These are phyloP conservation scores for Pluteus cervinus DNA, from an alignment of 768 basidiomycete genomes.

Conservation along the genomic window DNA sequence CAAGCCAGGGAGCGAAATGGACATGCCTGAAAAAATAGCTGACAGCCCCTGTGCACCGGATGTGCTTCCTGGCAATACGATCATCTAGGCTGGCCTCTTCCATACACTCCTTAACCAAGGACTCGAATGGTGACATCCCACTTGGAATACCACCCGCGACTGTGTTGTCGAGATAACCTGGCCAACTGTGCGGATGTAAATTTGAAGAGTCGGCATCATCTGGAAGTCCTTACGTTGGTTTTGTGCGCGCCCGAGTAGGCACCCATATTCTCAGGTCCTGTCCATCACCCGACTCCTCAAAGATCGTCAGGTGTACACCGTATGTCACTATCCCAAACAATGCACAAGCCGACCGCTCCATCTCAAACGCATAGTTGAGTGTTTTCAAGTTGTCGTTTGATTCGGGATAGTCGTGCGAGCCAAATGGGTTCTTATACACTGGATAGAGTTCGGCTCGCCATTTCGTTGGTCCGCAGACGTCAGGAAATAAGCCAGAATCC, in stretches of 20 bases:
- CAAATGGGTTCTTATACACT: slow-evolving; percentile 67
- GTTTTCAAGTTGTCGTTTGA: slow-evolving; percentile 23
- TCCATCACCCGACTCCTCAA: slow-evolving; percentile 37
- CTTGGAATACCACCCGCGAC: slow-evolving; percentile 90
- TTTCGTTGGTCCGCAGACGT: slow-evolving; percentile 65
- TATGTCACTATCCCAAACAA: slow-evolving; percentile 89
- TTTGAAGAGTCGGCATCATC: background rate
- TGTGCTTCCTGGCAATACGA: slow-evolving; percentile 51
- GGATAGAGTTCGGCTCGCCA: slow-evolving; percentile 89
- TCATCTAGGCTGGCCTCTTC: slow-evolving; percentile 87
- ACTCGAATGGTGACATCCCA: slow-evolving; percentile 65
- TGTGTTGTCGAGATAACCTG: slow-evolving; percentile 83
- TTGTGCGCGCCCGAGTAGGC: slow-evolving; percentile 77
- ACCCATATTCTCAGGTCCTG: slow-evolving; percentile 68
- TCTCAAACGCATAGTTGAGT: slow-evolving; percentile 72
- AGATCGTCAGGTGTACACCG: slow-evolving; percentile 87
- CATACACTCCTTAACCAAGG: slow-evolving; percentile 84
- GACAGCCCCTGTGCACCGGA: slow-evolving; percentile 59
- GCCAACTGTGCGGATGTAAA: slow-evolving; percentile 47
- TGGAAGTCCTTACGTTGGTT: slow-evolving; percentile 64
- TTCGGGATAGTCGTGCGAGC: slow-evolving; percentile 41
- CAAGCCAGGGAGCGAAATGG: background rate
- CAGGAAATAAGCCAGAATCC: slow-evolving; percentile 51
- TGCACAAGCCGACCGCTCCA: slow-evolving; percentile 86
- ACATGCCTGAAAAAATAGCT: slow-evolving; percentile 76